These are phyloP conservation scores for Suillus subluteus DNA, from an alignment of 768 basidiomycete species.

Conservation along the genomic window DNA sequence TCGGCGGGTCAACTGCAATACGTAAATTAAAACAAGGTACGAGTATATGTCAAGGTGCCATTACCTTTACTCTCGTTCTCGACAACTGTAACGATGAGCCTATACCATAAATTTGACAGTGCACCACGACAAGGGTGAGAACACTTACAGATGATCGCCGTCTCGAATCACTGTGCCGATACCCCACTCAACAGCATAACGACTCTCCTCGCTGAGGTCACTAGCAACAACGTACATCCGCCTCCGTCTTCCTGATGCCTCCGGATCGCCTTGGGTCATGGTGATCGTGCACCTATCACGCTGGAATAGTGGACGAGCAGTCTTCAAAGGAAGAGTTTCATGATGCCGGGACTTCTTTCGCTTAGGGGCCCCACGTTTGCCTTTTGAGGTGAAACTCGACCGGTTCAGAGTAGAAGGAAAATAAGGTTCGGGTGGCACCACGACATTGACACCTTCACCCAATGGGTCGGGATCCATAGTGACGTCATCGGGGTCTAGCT, in stretches of 20 bases:
- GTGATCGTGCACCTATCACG: conserved; percentile 92
- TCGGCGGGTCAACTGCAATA: conserved; percentile 62
- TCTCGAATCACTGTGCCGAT: conserved; percentile 95
- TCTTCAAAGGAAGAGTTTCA: conserved; percentile 67
- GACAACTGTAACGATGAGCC: conserved; percentile 85
- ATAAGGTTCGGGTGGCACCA: conserved; percentile 82
- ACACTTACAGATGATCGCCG: conserved; percentile 81
- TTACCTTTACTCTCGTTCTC: conserved; percentile 91
- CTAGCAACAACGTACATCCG: conserved; percentile 87
- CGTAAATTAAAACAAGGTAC: conserved; percentile 12
- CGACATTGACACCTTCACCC: conserved; percentile 91
- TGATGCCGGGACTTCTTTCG: conserved; percentile 65
- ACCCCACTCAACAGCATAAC: conserved; percentile 97
- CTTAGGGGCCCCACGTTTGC: conserved; percentile 43
- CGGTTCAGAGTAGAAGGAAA: conserved; percentile 75
- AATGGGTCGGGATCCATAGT: conserved; percentile 76
- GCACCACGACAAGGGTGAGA: conserved; percentile 3
- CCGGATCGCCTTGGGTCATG: conserved; percentile 85
- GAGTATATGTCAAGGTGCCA: conserved; percentile 22
- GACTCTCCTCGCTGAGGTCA: conserved; percentile 91
- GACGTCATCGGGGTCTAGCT: conserved; percentile 50
- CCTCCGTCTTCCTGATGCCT: conserved; percentile 56
- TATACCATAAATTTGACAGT: conserved; percentile 23
- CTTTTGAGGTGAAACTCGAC: conserved; percentile 42
- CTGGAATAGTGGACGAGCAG: conserved; percentile 83